These are phyloP conservation scores for Rhododendron simsii DNA, from an alignment of 148 eudicot species.

Conservation along the genomic window DNA sequence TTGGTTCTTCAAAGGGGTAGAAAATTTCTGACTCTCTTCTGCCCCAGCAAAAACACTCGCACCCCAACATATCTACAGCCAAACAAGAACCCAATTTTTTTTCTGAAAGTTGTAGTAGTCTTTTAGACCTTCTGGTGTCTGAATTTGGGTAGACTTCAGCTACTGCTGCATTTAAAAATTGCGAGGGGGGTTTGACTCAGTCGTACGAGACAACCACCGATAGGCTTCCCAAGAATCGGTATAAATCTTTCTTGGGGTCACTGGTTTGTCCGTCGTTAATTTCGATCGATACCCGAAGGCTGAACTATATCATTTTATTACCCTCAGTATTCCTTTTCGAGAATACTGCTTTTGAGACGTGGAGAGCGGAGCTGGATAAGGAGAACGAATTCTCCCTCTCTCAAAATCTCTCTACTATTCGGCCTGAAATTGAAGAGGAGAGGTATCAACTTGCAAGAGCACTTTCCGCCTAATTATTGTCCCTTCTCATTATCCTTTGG, in stretches of 20 bases:
- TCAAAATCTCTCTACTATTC: background rate
- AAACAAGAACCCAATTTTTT: background rate
- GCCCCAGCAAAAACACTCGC: constrained; percentile 24
- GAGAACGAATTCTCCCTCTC: background rate
- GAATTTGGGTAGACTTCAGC: background rate
- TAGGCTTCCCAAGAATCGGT: too few relatives aligned
- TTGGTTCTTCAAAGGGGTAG: constrained; percentile 8
- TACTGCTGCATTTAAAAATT: background rate
- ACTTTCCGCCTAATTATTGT: background rate
- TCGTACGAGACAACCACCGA: background rate
- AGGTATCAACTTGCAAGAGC: background rate
- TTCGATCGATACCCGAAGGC: too few relatives aligned
- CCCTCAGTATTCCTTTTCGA: too few relatives aligned
- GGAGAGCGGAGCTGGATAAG: background rate
- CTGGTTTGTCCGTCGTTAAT: too few relatives aligned
- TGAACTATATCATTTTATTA: too few relatives aligned
- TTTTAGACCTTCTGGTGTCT: background rate
- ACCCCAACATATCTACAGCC: constrained; percentile 13
- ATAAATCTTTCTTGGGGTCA: too few relatives aligned
- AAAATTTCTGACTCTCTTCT: background rate
- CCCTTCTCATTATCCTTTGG: background rate
- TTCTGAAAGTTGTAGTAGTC: background rate
- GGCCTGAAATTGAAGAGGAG: background rate
- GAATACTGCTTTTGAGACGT: background rate
- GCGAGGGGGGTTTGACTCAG: background rate